Evolutionary conservation across 495 filamentous ascomycete genomes (phyloP).

Genomic region (Evansstolkia leycettana): DNA sequence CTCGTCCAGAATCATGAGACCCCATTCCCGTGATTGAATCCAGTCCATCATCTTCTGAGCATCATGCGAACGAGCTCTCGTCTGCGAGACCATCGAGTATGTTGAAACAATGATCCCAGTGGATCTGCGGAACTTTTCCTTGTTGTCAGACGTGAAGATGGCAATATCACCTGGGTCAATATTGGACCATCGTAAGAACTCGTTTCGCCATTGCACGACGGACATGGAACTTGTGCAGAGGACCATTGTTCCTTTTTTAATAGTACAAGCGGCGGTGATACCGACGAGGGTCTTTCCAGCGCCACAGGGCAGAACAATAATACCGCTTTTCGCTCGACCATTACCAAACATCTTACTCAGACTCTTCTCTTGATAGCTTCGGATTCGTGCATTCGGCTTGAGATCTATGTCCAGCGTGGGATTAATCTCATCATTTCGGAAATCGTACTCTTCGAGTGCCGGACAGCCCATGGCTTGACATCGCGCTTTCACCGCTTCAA

Average conservation of each 20-base stretch:
- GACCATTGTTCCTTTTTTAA: slow-evolving; percentile 91
- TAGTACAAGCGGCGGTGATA: slow-evolving; percentile 92
- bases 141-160: slow-evolving; percentile 89
- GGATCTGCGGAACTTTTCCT: slow-evolving; percentile 75
- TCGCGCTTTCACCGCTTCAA: slow-evolving; percentile 79
- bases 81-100: slow-evolving; percentile 95
- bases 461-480: slow-evolving; percentile 80
- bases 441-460: slow-evolving; percentile 94
- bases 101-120: slow-evolving; percentile 96
- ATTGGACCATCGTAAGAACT: slow-evolving; percentile 97
- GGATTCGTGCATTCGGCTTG: slow-evolving; percentile 57
- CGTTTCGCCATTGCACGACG: slow-evolving; percentile 90
- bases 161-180: slow-evolving; percentile 89
- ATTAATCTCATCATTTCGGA: slow-evolving; percentile 84
- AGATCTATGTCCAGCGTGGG: slow-evolving; percentile 86
- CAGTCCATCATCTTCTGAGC: slow-evolving; percentile 98
- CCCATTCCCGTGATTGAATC: slow-evolving; percentile 85
- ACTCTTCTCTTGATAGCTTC: slow-evolving; percentile 82
- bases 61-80: slow-evolving; percentile 75
- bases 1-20: slow-evolving; percentile 94
- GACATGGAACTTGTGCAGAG: slow-evolving; percentile 97
- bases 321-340: slow-evolving; percentile 88
- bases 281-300: slow-evolving; percentile 96
- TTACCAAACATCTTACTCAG: slow-evolving; percentile 99
- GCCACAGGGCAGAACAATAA: slow-evolving; percentile 94